phyloP scores from a whole-genome alignment of 1,284 basidiomycete genomes.

The Marasmius sp. region DNA sequence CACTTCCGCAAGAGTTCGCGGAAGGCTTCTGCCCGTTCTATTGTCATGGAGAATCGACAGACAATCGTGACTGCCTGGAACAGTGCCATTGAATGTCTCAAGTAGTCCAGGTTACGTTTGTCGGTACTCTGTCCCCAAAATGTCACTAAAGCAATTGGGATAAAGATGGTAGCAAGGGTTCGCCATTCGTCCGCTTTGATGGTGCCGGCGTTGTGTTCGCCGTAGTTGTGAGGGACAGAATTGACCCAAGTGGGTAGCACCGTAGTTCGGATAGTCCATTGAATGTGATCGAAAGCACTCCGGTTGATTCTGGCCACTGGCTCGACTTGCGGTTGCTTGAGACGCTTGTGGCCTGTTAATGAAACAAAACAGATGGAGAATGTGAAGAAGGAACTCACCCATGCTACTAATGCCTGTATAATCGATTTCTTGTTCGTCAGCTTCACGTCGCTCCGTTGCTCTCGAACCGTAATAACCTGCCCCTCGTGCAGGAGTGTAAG shows the following conservation, averaged over 20 bases:
- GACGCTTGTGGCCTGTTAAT: no score
- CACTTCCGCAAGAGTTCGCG: slow-evolving; percentile 13
- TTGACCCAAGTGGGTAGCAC: slow-evolving; percentile 29
- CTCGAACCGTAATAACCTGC: no score
- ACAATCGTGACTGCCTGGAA: slow-evolving; percentile 6
- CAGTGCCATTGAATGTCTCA: slow-evolving; percentile 10
- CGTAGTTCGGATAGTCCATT: slow-evolving; percentile 24
- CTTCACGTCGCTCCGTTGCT: no score
- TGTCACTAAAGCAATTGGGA: slow-evolving; percentile 31
- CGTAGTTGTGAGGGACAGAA: slow-evolving; percentile 31
- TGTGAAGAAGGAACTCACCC: no score
- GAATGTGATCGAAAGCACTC: no score
- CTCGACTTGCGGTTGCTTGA: no score
- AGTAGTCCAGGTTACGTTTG: not conserved
- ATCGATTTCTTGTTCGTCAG: no score
- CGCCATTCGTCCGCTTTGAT: slow-evolving; percentile 40
- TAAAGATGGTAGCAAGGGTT: slow-evolving; percentile 25
- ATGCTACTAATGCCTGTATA: no score
- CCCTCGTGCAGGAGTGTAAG: no score
- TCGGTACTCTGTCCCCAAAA: slow-evolving; percentile 21
- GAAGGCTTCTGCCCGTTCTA: slow-evolving; percentile 10
- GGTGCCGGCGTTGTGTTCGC: slow-evolving; percentile 26
- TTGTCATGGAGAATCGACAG: slow-evolving; percentile 8
- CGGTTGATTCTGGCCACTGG: no score
- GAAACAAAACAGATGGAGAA: no score